Conservation (phyloP, 176 grass and related monocot species). For the Paspalum vaginatum region DNA sequence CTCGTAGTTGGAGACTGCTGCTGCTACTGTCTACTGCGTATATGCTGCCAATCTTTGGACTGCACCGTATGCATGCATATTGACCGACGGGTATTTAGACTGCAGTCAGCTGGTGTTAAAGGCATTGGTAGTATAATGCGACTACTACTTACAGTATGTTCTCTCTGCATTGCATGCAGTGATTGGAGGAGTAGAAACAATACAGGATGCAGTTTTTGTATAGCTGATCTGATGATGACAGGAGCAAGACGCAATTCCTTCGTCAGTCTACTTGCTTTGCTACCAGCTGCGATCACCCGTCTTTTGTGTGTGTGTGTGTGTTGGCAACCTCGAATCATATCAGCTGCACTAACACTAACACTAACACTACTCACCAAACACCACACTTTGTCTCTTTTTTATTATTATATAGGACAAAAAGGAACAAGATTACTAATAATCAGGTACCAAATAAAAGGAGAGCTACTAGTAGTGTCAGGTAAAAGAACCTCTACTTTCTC, state of each 20-base stretch:
- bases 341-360: background rate
- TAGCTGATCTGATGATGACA: slow-evolving; percentile 21
- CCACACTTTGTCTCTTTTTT: background rate
- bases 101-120: background rate
- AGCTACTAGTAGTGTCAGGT: background rate
- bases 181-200: too few species aligned
- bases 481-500: background rate
- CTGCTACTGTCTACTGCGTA: too few species aligned
- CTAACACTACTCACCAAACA: slow-evolving; percentile 27
- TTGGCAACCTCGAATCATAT: background rate
- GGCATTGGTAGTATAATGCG: too few species aligned
- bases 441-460: background rate
- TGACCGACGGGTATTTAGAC: background rate
- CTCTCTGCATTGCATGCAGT: background rate
- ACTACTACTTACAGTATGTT: too few species aligned
- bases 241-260: background rate
- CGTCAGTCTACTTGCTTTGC: slow-evolving; percentile 13
- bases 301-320: background rate
- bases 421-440: background rate
- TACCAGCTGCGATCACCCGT: slow-evolving; percentile 3
- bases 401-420: background rate
- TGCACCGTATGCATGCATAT: background rate
- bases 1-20: background rate
- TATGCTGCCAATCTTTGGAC: background rate
- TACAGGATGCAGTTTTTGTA: background rate